Conservation (phyloP, 1,284 basidiomycete genomes). For the Cryptococcus neoformans region DNA sequence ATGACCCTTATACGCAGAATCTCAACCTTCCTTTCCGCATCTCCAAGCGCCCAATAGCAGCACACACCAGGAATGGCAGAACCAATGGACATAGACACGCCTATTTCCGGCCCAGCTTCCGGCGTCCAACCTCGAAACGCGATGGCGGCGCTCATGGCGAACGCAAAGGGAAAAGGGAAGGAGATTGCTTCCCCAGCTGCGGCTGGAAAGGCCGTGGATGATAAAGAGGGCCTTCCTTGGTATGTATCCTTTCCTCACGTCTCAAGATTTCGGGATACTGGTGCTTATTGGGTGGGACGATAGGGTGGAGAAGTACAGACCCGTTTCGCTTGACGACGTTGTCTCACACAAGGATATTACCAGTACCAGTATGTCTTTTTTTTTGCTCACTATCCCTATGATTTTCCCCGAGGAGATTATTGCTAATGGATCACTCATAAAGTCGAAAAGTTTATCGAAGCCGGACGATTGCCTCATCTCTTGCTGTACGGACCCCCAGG, state of each 20-base stretch:
- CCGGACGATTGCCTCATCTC: constrained; percentile 89
- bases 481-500: constrained; percentile 97
- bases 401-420: not conserved
- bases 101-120: too few species aligned
- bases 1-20: too few species aligned
- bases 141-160: constrained; percentile 44
- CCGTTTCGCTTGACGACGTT: constrained; percentile 81
- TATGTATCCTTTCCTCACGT: constrained; percentile 13
- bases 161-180: constrained; percentile 43
- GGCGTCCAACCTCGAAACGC: constrained; percentile 27
- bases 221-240: constrained; percentile 49
- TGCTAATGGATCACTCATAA: too few species aligned
- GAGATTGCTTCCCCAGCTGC: constrained; percentile 20
- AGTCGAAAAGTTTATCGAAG: constrained; percentile 97
- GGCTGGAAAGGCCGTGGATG: constrained; percentile 14
- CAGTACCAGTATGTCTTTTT: constrained; percentile 67
- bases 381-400: not conserved
- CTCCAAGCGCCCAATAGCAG: too few species aligned
- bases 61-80: too few species aligned
- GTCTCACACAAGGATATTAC: constrained; percentile 95
- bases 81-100: too few species aligned
- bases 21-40: too few species aligned
- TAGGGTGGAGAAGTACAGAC: constrained; percentile 96
- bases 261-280: not conserved
- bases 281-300: not conserved